Percentiles rank a stretch among this genome's conserved stretches.
Evolutionary conservation across 805 yeast species (phyloP).

Genomic region (Wickerhamiella sorbophila): DNA sequence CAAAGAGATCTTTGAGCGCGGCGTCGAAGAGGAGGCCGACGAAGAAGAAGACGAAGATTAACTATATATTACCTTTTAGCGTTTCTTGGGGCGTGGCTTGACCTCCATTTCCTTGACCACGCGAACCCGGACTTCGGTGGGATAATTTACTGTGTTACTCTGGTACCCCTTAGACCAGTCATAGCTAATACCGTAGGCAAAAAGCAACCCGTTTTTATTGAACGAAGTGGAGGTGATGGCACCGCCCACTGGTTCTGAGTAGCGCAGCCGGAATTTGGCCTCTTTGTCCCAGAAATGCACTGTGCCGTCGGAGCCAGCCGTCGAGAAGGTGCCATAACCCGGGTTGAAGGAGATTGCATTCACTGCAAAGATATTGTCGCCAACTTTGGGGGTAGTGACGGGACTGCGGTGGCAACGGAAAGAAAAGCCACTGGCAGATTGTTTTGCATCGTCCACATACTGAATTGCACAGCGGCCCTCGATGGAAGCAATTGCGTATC

Average conservation of each 20-base stretch:
- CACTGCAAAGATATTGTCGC: slow-evolving; percentile 60
- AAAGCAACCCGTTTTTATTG: slow-evolving; percentile 67
- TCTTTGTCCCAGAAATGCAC: slow-evolving; percentile 95
- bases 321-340: slow-evolving; percentile 73
- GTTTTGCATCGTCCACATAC: slow-evolving; percentile 54
- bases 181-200: slow-evolving; percentile 84
- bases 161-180: slow-evolving; percentile 85
- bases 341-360: slow-evolving; percentile 82
- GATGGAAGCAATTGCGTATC: slow-evolving; percentile 82
- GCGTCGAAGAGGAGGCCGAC: slow-evolving; percentile 62
- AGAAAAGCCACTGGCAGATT: slow-evolving; percentile 54
- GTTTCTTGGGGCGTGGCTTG: slow-evolving; percentile 26
- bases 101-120: slow-evolving; percentile 77
- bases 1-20: slow-evolving; percentile 75
- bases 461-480: slow-evolving; percentile 95
- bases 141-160: slow-evolving; percentile 60
- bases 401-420: slow-evolving; percentile 87
- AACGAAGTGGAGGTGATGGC: slow-evolving; percentile 68
- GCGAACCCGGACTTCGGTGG: slow-evolving; percentile 67
- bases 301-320: slow-evolving; percentile 91
- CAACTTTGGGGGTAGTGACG: slow-evolving; percentile 35
- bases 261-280: slow-evolving; percentile 72
- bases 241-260: slow-evolving; percentile 42
- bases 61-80: background rate
- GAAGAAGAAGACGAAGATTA: slow-evolving; percentile 32